Conservation (phyloP, 495 filamentous ascomycete species). For the Lineolata rhizophorae region DNA sequence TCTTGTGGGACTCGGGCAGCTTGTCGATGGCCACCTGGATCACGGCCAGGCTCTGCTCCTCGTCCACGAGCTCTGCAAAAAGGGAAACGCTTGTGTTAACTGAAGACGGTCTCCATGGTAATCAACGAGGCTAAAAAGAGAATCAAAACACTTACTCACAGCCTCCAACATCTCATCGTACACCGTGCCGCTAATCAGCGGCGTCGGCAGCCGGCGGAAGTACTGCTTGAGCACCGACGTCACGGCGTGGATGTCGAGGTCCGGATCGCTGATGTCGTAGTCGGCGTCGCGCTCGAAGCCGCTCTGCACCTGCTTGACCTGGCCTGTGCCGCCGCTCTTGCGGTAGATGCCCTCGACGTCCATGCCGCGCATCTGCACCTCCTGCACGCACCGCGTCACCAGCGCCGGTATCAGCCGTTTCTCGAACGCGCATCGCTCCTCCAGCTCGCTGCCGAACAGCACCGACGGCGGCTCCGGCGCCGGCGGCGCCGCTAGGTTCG, state of each 20-base stretch:
- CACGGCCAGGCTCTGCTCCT: slow-evolving; percentile 38
- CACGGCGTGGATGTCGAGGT: slow-evolving; percentile 89
- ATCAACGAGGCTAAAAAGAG: neutral
- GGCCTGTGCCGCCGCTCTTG: slow-evolving; percentile 78
- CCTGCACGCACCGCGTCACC: slow-evolving; percentile 85
- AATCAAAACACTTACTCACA: slow-evolving; percentile 28
- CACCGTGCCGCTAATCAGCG: slow-evolving; percentile 77
- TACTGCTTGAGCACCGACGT: slow-evolving; percentile 95
- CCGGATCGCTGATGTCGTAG: slow-evolving; percentile 80
- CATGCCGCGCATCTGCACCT: slow-evolving; percentile 91
- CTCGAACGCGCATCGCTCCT: slow-evolving; percentile 71
- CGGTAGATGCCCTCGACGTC: slow-evolving; percentile 96
- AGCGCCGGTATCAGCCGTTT: slow-evolving; percentile 75
- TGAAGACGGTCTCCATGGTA: slow-evolving; percentile 6
- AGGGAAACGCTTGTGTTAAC: too few species aligned
- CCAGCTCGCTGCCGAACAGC: slow-evolving; percentile 82
- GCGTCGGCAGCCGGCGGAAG: slow-evolving; percentile 80
- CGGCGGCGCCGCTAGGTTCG: slow-evolving; percentile 6
- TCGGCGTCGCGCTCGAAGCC: slow-evolving; percentile 71
- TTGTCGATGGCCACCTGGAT: slow-evolving; percentile 48
- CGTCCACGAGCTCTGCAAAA: slow-evolving; percentile 28
- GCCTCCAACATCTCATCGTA: slow-evolving; percentile 81
- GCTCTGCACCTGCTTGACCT: slow-evolving; percentile 68
- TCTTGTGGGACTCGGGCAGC: slow-evolving; percentile 61
- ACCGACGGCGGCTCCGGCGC: too few species aligned